Evolutionary conservation across 306 rosid genomes (phyloP), one percentile per base, ranked within the genome.

Genomic region (Abrus pulchellus): DNA sequence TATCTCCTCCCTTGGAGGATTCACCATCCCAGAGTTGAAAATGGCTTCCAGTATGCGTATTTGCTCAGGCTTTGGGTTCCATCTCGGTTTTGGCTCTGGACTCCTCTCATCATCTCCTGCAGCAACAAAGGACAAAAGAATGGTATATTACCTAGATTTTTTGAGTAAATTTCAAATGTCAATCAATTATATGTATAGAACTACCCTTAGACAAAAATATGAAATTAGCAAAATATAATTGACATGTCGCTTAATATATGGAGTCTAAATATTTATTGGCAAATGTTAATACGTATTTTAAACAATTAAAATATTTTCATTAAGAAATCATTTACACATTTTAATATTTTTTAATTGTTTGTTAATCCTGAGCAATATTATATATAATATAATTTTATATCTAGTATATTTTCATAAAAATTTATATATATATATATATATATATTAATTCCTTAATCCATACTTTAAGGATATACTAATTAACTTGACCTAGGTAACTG

Each of bases 41-140:
- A 91, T 91, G 4, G 88, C 90, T 81, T 95, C 99, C 1, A 95
- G 88, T n/a, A 95, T 95, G 1, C 93, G 83, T 28, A 95, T 91
- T 75, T 95, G 99, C 62, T 93, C 99, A 2, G 97, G 93, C 45
- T 85, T 93, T 7, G 99, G 98, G 54, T 91, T 91, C 99, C 99
- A 95, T 54, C 99, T 86, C 5, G 96, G 92, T 56, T 90, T 95
- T 43, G 97, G 99, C 83, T 91, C 94, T 4, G 93, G 96, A 65
- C 82, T 89, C 9, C 87, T 85, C 65, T 95, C 99, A n/a, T 93
- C 94, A 28, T 83, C 78, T n/a, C 87, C 94, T 50, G 29, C 68
- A 36, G 72, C 84, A 70, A 3, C 5, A 38, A 36, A 28, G 9
- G 6, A 63, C 48, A 12, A 29, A 65, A 29, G 2, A 40, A 65